phyloP scores from a whole-genome alignment of 495 filamentous ascomycete genomes.

The Lindgomyces ingoldianus region DNA sequence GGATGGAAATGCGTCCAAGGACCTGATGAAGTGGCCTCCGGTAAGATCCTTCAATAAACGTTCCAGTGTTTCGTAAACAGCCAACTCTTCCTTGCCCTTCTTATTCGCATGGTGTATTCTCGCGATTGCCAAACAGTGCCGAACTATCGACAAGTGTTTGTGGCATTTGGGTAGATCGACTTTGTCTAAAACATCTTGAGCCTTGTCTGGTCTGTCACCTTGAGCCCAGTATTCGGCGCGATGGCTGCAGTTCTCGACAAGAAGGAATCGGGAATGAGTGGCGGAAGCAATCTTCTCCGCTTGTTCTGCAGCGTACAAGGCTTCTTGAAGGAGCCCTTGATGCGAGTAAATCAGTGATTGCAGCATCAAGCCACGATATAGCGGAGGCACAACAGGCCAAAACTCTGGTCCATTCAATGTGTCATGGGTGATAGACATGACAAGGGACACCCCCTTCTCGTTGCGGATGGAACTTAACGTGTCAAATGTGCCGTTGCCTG shows the following conservation, averaged over 20 bases:
- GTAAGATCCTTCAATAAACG: constrained; percentile 17
- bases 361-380: constrained; percentile 68
- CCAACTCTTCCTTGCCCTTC: constrained; percentile 39
- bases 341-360: constrained; percentile 76
- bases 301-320: constrained; percentile 85
- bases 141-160: constrained; percentile 15
- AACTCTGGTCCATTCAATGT: constrained; percentile 64
- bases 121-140: constrained; percentile 19
- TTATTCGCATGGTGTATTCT: constrained; percentile 10
- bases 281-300: constrained; percentile 75
- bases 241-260: constrained; percentile 56
- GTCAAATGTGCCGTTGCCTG: constrained; percentile 24
- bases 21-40: constrained; percentile 12
- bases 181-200: constrained; percentile 44
- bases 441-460: constrained; percentile 23
- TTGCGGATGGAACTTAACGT: constrained; percentile 24
- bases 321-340: constrained; percentile 83
- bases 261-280: constrained; percentile 61
- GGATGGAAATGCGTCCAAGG: constrained; percentile 6
- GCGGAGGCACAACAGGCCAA: constrained; percentile 74
- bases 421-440: constrained; percentile 35
- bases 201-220: constrained; percentile 62
- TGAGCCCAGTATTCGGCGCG: constrained; percentile 66
- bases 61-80: constrained; percentile 41
- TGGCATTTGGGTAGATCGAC: neutral